These are phyloP conservation scores for Conticribra weissflogii DNA, from an alignment of 108 stramenopile genomes.

Conservation along the genomic window DNA sequence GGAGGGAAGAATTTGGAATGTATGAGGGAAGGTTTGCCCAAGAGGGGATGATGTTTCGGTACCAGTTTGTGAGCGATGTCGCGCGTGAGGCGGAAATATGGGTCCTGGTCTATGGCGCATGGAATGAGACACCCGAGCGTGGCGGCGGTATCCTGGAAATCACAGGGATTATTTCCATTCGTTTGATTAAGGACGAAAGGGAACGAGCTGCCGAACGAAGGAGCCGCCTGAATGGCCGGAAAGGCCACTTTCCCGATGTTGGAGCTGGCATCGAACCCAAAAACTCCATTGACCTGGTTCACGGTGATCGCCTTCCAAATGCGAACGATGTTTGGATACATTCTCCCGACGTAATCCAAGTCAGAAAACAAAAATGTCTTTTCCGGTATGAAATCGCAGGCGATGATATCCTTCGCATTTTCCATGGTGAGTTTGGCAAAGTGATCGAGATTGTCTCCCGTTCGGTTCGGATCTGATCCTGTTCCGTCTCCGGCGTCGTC, in stretches of 20 bases:
- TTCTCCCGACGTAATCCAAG: conserved; percentile 94
- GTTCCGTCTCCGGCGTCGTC: conserved; percentile 38
- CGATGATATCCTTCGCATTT: conserved; percentile 99
- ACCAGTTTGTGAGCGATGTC: conserved; percentile 96
- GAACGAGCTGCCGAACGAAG: conserved; percentile 94
- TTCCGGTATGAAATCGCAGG: conserved; percentile 94
- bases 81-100: conserved; percentile 99
- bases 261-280: conserved; percentile 91
- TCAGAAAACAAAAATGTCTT: conserved; percentile 94
- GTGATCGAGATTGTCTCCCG: conserved; percentile 88
- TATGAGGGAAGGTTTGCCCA: conserved; percentile 94
- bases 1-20: conserved; percentile 99
- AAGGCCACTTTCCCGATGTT: conserved; percentile 97
- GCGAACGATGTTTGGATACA: conserved; percentile 97
- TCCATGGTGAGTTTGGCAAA: conserved; percentile 91
- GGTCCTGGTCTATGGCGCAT: conserved; percentile 99
- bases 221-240: conserved; percentile 96
- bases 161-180: conserved; percentile 70
- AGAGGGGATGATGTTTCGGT: conserved; percentile 61
- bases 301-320: conserved; percentile 98
- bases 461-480: conserved; percentile 30
- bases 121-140: conserved; percentile 89
- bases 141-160: conserved; percentile 36
- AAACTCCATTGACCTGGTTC: conserved; percentile 93
- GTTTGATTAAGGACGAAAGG: no score